Evolutionary conservation across 345 rosid species (phyloP).

Genomic region (Mercurialis annua): DNA sequence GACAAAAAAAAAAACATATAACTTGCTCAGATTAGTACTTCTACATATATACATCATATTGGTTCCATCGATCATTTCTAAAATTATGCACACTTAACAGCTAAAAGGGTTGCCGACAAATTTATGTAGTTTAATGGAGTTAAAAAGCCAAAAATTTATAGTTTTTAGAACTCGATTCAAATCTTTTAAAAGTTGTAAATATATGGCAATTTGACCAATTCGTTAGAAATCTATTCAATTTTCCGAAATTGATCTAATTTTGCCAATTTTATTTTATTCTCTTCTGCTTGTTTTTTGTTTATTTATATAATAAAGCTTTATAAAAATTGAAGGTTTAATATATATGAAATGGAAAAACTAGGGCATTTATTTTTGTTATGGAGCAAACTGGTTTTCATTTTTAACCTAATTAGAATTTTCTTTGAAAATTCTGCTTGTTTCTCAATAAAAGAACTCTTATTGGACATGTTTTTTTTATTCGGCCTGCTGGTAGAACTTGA

Average conservation of each 20-base stretch:
- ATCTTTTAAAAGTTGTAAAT: too few species aligned
- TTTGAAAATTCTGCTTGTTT: neutral
- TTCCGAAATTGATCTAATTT: too few species aligned
- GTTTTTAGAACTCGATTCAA: too few species aligned
- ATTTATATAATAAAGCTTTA: neutral
- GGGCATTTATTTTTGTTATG: neutral
- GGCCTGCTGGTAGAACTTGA: neutral
- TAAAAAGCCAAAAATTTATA: too few species aligned
- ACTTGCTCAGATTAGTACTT: neutral
- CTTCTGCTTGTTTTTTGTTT: neutral
- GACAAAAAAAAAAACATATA: slow-evolving; percentile 12
- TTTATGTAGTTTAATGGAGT: too few species aligned
- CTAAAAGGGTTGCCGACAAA: slow-evolving; percentile 8
- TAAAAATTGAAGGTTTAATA: neutral
- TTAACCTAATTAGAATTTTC: neutral
- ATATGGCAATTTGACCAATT: too few species aligned
- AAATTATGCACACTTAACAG: slow-evolving; percentile 6
- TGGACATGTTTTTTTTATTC: neutral
- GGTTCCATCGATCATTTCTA: slow-evolving; percentile 13
- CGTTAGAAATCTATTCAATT: too few species aligned
- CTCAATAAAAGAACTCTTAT: neutral
- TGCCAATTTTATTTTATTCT: neutral
- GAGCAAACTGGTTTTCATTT: neutral
- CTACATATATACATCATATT: neutral
- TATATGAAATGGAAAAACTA: neutral